Evolutionary conservation across 1,284 basidiomycete species (phyloP).

Genomic region (Malassezia nana): DNA sequence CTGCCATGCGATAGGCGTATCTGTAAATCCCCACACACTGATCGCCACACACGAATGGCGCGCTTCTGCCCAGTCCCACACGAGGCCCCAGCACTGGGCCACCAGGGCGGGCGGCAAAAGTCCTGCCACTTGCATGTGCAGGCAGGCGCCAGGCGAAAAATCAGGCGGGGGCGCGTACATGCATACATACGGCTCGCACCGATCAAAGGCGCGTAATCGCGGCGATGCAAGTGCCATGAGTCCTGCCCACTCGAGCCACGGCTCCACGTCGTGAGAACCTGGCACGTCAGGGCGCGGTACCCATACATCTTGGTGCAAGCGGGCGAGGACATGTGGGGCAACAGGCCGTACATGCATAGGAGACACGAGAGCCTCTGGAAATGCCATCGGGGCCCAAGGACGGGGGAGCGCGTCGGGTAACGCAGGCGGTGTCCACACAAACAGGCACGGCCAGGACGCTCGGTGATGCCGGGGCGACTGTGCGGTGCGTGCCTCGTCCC

Average conservation of each 20-base stretch:
- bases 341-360: background rate
- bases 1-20: constrained; percentile 31
- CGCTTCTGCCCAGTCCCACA: background rate
- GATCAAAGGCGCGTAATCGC: constrained; percentile 7
- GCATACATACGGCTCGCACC: constrained; percentile 11
- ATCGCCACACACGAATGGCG: constrained; percentile 17
- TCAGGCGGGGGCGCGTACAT: background rate
- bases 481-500: constrained; percentile 25
- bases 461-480: background rate
- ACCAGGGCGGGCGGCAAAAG: constrained; percentile 2
- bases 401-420: constrained; percentile 2
- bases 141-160: background rate
- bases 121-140: background rate
- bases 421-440: background rate
- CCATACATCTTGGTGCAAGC: constrained; percentile 3
- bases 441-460: constrained; percentile 8
- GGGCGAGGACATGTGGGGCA: background rate
- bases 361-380: background rate
- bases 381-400: constrained; percentile 3
- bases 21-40: constrained; percentile 23
- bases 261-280: background rate
- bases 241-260: constrained; percentile 8
- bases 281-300: background rate
- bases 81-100: background rate
- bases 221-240: constrained; percentile 3